Evolutionary conservation across 352 stramenopile genomes (phyloP), one percentile per base, ranked within the genome.

Genomic region (Pilasporangium apinafurcum): DNA sequence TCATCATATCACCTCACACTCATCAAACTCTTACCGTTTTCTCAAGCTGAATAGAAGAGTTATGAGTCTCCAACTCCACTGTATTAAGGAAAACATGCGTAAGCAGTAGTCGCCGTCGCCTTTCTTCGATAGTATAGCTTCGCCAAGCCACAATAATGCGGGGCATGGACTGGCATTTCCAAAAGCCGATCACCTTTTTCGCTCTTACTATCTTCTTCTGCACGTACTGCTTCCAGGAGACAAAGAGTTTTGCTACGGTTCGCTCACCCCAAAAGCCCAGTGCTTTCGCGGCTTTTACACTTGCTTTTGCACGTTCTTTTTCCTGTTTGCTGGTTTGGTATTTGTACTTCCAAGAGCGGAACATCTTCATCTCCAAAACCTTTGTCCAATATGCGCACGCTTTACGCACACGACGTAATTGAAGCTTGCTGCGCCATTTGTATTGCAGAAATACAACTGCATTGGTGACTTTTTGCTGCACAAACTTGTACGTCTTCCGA

Each of bases 301-400:
- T 54, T 16, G 59, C 65, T 17, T 59, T 27, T 18, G 48, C 54
- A 12, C 50, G 48, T 9, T 76, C 65, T 6, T 57, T 39, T 3
- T 71, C 53, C 7, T 39, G 17, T 20, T 48, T 42, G 4, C 32
- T 40, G 2, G 48, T 55, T 16, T 52, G 9, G 18, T 56, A 44
- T 13, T 44, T 6, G 3, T 48, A 44, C 25, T 80, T 85, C 77
- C 77, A 87, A 7, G 60, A 28, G 8, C 30, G 28, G 37, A 89
- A 86, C 13, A 63, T 49, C 53, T 83, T 84, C 17, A 84, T 42
- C 3, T 74, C 56, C 0, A 54, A 30, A 4, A 59, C 71, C 34
- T 82, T 86, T 2, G 57, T 73, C 77, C 77, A 90, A 40, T 82
- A 83, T 18, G 56, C 68, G 0, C 69, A 48, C 1, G 77, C 74